Evolutionary conservation across 495 filamentous ascomycete genomes (phyloP).

Genomic region (Podospora australis): DNA sequence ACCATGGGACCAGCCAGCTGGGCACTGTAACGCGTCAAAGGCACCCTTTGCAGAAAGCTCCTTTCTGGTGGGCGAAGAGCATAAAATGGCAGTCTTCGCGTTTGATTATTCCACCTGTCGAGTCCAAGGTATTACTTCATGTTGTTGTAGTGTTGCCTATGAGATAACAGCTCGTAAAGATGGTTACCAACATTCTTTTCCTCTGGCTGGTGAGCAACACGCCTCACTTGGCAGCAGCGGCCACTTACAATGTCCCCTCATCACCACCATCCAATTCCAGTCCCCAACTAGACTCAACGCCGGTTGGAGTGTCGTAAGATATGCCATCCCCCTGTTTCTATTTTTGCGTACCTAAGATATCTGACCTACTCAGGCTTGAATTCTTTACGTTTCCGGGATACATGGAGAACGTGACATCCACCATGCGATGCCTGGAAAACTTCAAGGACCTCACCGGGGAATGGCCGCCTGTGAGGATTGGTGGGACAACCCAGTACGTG

Average conservation of each 20-base stretch:
- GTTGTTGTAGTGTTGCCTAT: background rate
- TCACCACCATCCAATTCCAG: conserved; percentile 4
- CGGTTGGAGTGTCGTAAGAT: conserved; percentile 1
- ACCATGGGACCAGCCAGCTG: background rate
- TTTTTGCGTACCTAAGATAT: background rate
- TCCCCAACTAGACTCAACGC: background rate
- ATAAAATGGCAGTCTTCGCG: background rate
- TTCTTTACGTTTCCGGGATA: conserved; percentile 58
- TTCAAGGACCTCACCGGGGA: conserved; percentile 47
- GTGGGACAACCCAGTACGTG: conserved; percentile 45
- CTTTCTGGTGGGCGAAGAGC: background rate
- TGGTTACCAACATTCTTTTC: background rate
- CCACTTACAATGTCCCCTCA: background rate
- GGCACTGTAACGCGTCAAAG: background rate
- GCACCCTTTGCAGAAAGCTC: too few relatives aligned
- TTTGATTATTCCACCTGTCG: background rate
- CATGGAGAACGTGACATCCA: conserved; percentile 48
- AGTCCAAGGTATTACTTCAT: background rate
- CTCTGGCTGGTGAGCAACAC: background rate
- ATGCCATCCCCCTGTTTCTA: background rate
- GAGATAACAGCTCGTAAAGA: background rate
- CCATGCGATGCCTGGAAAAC: conserved; percentile 49
- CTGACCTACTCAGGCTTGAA: conserved; percentile 27
- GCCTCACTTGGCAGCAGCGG: background rate
- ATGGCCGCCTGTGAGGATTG: conserved; percentile 54